Evolutionary conservation across 768 basidiomycete species (phyloP).

Genomic region (Phanerochaete carnosa): DNA sequence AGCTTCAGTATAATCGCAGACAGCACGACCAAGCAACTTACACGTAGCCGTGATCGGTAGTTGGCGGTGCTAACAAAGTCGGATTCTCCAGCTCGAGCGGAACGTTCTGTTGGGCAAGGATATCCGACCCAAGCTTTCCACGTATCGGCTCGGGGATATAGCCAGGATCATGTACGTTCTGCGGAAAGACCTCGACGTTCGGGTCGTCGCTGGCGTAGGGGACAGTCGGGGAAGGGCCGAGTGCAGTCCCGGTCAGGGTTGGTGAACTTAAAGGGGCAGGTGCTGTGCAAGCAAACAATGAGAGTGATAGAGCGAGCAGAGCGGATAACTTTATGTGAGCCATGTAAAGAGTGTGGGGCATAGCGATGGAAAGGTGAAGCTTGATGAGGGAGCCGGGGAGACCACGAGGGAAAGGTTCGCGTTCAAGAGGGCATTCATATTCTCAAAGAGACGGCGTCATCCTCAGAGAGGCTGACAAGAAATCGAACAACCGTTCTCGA

Average conservation of each 20-base stretch:
- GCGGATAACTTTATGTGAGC: slow-evolving; percentile 16
- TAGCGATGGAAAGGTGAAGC: neutral
- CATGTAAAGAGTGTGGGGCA: neutral
- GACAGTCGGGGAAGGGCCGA: neutral
- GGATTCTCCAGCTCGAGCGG: slow-evolving; percentile 23
- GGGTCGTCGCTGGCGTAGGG: slow-evolving; percentile 7
- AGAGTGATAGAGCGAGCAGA: slow-evolving; percentile 19
- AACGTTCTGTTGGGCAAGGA: slow-evolving; percentile 35
- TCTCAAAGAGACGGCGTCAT: neutral
- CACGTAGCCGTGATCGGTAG: slow-evolving; percentile 24
- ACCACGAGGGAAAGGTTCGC: neutral
- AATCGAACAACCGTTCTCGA: neutral
- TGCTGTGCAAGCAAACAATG: slow-evolving; percentile 15
- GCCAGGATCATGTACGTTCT: neutral
- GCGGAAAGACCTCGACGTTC: neutral
- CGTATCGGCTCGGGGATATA: slow-evolving; percentile 31
- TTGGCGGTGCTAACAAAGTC: slow-evolving; percentile 22
- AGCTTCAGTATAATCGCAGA: neutral
- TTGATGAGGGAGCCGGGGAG: neutral
- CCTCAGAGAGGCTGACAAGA: neutral
- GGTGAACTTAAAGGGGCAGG: slow-evolving; percentile 12
- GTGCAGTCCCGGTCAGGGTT: neutral
- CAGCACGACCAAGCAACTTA: neutral
- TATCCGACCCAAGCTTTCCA: slow-evolving; percentile 36
- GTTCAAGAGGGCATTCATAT: neutral